Evolutionary conservation across 148 eudicot species (phyloP), one percentile per base, ranked within the genome.

Genomic region (Amaranthus cruentus): DNA sequence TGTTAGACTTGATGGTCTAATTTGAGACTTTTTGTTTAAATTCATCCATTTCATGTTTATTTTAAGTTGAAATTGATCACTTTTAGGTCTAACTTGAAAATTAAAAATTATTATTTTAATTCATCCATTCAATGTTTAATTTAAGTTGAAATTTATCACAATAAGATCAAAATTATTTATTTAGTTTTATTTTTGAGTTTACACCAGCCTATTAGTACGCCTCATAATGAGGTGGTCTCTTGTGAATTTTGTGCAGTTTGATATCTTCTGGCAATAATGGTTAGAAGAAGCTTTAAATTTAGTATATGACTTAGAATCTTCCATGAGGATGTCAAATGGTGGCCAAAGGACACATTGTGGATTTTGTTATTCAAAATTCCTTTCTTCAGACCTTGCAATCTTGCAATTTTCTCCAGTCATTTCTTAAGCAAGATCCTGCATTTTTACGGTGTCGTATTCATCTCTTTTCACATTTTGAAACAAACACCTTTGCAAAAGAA

Each of bases 401-500:
- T 10, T 28, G 44, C 5, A 21, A 12, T 62, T 56, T 15, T 7
- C 5, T 13, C 70, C 63, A 3, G 73, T 76, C 13, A 72, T 70
- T 44, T 62, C 21, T 47, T 59, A 18, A 18, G 18, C 18, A 18
- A 18, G 18, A 18, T 18, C 18, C 18, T 18, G 18, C 18, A 18
- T 18, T 18, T 18, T 18, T 18, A 18, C 62, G 6, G 18, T 48
- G 5, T 64, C 82, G 54, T 54, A 21, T 49, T 18, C 3, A 13
- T 75, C 59, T n/a, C 6, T 48, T 43, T 11, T 66, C 11, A 66
- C 3, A 47, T 75, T 53, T 9, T 75, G 71, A 47, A 75, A 75
- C 62, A 78, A 77, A 50, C 78, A 57, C 73, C 80, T 55, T 13
- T 69, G 55, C 54, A 74, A 42, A 43, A 79, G 42, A 18, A 7